phyloP scores from a whole-genome alignment of 306 rosid genomes.

The Castanea mollissima region DNA sequence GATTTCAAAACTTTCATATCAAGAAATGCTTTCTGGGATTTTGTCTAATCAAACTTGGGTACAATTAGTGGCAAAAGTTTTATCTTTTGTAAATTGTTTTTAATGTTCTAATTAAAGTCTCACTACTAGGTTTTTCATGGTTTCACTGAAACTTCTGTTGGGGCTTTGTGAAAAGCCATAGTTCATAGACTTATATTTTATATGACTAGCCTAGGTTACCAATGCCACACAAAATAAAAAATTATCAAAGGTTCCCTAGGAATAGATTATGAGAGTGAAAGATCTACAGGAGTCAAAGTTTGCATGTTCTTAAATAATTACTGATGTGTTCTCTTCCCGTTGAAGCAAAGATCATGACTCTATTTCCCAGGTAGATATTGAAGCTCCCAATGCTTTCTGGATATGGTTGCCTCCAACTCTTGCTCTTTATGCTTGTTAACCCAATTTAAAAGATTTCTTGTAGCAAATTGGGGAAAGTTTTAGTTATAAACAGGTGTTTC shows the following conservation, averaged over 20 bases:
- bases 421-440: not conserved
- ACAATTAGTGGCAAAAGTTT: not conserved
- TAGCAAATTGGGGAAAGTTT: not conserved
- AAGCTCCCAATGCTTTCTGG: constrained; percentile 5
- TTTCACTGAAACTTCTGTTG: too few relatives aligned
- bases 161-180: too few relatives aligned
- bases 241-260: not conserved
- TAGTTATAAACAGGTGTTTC: not conserved
- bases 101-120: not conserved
- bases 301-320: not conserved
- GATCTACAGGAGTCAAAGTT: constrained; percentile 15
- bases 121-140: not conserved
- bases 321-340: not conserved
- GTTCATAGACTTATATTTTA: not conserved
- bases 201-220: not conserved
- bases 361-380: not conserved
- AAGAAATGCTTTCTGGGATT: constrained; percentile 13
- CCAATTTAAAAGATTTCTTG: not conserved
- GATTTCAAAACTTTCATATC: constrained; percentile 11
- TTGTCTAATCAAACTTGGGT: constrained; percentile 2
- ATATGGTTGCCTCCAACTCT: not conserved
- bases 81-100: not conserved
- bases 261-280: not conserved
- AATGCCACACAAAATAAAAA: not conserved
- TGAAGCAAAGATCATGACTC: constrained; percentile 2